These are phyloP conservation scores for Venturia aucupariae DNA, from an alignment of 2,329 filamentous ascomycete genomes.

Conservation along the genomic window DNA sequence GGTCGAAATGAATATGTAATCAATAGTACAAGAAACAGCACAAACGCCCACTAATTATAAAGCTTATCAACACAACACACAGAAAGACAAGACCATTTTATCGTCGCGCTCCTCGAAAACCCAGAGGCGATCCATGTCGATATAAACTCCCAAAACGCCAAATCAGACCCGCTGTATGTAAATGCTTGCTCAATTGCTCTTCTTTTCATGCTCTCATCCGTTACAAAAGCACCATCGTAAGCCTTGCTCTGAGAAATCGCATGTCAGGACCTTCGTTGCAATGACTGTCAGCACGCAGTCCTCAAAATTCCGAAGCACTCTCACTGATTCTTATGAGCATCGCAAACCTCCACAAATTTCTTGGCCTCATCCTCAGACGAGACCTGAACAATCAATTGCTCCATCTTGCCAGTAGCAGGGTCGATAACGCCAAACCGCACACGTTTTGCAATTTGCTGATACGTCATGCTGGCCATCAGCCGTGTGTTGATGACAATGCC, in stretches of 20 bases:
- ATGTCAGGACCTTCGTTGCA: neutral
- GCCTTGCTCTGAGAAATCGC: neutral
- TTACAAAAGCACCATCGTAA: neutral
- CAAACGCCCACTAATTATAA: neutral
- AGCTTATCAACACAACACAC: neutral
- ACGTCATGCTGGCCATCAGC: conserved; percentile 52
- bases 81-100: neutral
- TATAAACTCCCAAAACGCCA: neutral
- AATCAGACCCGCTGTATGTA: neutral
- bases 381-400: conserved; percentile 5
- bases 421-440: conserved; percentile 3
- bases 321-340: conserved; percentile 5
- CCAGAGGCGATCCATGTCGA: neutral
- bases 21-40: conserved; percentile 2
- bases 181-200: neutral
- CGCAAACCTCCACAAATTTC: conserved; percentile 8
- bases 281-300: neutral
- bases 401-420: neutral
- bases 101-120: neutral
- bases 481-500: conserved; percentile 63
- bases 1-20: neutral
- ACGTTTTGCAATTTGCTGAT: conserved; percentile 35
- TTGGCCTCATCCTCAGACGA: neutral
- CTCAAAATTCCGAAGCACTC: neutral
- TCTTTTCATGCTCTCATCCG: neutral